These are phyloP conservation scores for Monilinia polystroma DNA, from an alignment of 2,329 filamentous ascomycete genomes.

Conservation along the genomic window DNA sequence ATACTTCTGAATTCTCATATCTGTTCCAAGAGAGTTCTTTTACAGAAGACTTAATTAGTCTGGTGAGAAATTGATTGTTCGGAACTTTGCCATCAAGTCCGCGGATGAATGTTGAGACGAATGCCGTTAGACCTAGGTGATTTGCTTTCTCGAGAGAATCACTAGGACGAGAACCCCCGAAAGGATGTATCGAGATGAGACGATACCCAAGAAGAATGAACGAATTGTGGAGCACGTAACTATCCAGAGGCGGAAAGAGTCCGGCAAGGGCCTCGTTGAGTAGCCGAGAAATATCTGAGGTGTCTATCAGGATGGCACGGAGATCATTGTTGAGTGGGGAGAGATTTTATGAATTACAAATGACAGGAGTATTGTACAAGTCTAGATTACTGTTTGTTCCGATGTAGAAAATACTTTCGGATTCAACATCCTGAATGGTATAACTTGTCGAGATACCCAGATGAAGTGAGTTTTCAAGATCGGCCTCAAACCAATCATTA, in stretches of 20 bases:
- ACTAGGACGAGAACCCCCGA: slow-evolving; percentile 12
- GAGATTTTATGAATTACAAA: not conserved
- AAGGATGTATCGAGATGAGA: slow-evolving; percentile 32
- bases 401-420: not conserved
- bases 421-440: not conserved
- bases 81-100: no score
- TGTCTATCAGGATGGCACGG: not conserved
- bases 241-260: slow-evolving; percentile 29
- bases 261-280: slow-evolving; percentile 27
- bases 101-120: no score
- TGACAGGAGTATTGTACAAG: not conserved
- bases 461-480: slow-evolving; percentile 7
- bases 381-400: no score
- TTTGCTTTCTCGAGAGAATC: slow-evolving; percentile 27
- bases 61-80: no score
- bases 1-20: no score
- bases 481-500: not conserved
- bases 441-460: not conserved
- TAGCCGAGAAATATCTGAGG: not conserved
- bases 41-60: no score
- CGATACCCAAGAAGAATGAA: slow-evolving; percentile 36
- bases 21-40: no score
- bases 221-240: slow-evolving; percentile 35
- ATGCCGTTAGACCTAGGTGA: slow-evolving; percentile 31
- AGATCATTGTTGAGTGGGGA: not conserved